These are phyloP conservation scores for Chrysochromulina parva DNA, from an alignment of 78 protist species.

Conservation along the genomic window DNA sequence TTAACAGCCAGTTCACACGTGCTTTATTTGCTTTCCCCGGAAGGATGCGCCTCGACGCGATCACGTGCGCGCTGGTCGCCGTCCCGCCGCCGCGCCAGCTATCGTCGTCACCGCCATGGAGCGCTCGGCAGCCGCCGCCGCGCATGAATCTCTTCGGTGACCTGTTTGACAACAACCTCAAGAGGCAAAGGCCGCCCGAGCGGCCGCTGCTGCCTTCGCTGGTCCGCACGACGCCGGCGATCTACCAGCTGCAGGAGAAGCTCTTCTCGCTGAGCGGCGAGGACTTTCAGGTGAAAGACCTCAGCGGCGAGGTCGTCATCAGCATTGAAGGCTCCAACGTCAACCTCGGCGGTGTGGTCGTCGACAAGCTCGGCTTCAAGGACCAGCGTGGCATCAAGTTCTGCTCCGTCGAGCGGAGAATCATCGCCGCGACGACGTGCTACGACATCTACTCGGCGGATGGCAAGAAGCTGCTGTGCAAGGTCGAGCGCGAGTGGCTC, in stretches of 20 bases:
- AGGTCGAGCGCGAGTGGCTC: conserved; percentile 2
- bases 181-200: background rate
- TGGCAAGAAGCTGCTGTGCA: background rate
- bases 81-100: too few relatives aligned
- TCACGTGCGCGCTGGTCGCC: too few relatives aligned
- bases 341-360: conserved; percentile 9
- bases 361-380: background rate
- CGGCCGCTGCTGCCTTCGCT: background rate
- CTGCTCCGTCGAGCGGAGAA: background rate
- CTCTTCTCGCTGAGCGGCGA: conserved; percentile 14
- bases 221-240: background rate
- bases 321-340: background rate
- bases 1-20: too few relatives aligned
- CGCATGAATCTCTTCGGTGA: conserved; percentile 12
- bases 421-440: conserved; percentile 10
- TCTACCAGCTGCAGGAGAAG: conserved; percentile 10
- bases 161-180: background rate
- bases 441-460: background rate
- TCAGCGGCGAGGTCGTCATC: background rate
- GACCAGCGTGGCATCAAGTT: background rate
- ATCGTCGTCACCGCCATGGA: too few relatives aligned
- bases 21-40: too few relatives aligned
- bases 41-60: too few relatives aligned
- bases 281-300: conserved; percentile 1
- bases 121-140: too few relatives aligned